These are phyloP conservation scores for Phaeolepiota aurea DNA, from an alignment of 768 basidiomycete genomes.

Conservation along the genomic window DNA sequence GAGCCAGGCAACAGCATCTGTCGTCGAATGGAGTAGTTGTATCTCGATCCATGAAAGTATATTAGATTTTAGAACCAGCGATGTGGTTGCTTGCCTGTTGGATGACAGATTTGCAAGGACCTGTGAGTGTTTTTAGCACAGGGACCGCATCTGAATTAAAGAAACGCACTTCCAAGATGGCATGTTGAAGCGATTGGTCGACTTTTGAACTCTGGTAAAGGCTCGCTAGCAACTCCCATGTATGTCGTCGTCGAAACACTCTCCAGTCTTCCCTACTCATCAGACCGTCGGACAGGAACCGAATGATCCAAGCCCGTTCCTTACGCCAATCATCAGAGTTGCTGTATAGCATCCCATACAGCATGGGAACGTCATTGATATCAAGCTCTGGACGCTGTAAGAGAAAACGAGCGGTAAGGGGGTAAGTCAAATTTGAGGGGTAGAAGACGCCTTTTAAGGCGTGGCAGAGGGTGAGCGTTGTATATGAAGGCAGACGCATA, in stretches of 20 bases:
- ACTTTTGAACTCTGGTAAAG: constrained; percentile 60
- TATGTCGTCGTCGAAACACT: constrained; percentile 71
- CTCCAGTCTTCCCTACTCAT: constrained; percentile 71
- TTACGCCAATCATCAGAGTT: constrained; percentile 74
- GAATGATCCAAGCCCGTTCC: constrained; percentile 85
- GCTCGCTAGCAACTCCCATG: constrained; percentile 83
- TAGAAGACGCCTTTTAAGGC: constrained; percentile 77
- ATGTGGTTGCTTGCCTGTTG: constrained; percentile 59
- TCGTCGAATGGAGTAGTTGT: constrained; percentile 37
- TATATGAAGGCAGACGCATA: constrained; percentile 64
- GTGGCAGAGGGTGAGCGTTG: constrained; percentile 77
- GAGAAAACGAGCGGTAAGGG: constrained; percentile 78
- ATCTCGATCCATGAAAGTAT: constrained; percentile 80
- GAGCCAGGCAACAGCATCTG: constrained; percentile 49
- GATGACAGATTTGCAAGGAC: constrained; percentile 69
- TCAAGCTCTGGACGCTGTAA: constrained; percentile 85
- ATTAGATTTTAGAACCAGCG: constrained; percentile 62
- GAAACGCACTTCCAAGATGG: constrained; percentile 60
- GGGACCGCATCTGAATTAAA: neutral
- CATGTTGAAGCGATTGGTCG: constrained; percentile 43
- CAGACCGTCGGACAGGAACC: constrained; percentile 78
- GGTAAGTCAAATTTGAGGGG: constrained; percentile 85
- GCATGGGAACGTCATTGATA: constrained; percentile 76
- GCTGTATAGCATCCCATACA: constrained; percentile 85
- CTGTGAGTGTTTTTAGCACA: constrained; percentile 22